Conservation (phyloP, 1,284 basidiomycete genomes). For the Neolentinus lepideus region DNA sequence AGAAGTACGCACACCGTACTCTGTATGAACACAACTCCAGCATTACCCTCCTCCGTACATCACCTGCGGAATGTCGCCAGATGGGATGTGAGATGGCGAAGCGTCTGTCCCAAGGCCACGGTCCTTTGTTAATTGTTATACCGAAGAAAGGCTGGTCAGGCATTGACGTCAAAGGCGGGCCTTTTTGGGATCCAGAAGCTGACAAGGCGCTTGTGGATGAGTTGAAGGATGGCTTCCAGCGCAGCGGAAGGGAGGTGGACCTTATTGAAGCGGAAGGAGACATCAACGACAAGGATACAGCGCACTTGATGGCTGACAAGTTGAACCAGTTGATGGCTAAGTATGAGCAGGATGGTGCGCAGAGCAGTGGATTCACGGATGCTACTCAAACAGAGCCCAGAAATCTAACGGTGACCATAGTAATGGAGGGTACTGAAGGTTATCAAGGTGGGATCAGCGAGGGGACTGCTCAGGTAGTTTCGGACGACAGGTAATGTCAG, state of each 20-base stretch:
- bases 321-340: conserved; percentile 37
- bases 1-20: background rate
- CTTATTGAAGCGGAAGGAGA: background rate
- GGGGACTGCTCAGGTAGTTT: too few relatives aligned
- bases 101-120: background rate
- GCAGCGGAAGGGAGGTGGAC: background rate
- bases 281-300: conserved; percentile 6
- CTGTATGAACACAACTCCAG: background rate
- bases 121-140: background rate
- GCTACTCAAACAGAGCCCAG: too few relatives aligned
- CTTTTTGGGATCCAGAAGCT: conserved; percentile 1
- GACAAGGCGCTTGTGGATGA: background rate
- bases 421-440: too few relatives aligned
- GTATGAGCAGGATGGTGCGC: background rate
- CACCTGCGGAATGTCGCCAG: background rate
- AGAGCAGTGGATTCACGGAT: too few relatives aligned
- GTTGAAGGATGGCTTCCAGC: background rate
- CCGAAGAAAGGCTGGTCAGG: conserved; percentile 1
- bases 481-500: too few relatives aligned
- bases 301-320: conserved; percentile 20
- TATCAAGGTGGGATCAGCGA: too few relatives aligned
- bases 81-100: background rate
- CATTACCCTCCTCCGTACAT: background rate
- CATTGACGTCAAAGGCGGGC: background rate
- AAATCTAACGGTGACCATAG: too few relatives aligned